Conservation (phyloP, 2,329 filamentous ascomycete species). For the Fusarium caatingaense region DNA sequence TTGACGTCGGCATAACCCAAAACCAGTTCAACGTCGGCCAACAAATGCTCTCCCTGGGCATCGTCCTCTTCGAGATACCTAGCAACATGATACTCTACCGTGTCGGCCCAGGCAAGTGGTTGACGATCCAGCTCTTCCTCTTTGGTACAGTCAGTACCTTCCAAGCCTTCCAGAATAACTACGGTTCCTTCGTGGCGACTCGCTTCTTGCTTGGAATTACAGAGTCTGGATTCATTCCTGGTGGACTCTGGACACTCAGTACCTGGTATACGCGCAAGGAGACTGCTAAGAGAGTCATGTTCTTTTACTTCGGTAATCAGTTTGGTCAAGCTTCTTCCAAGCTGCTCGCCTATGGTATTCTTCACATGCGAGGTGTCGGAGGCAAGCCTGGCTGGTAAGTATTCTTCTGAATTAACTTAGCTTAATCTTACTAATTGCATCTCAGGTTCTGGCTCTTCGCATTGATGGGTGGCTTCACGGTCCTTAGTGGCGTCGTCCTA, state of each 20-base stretch:
- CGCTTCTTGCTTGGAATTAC: conserved; percentile 64
- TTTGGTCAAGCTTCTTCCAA: conserved; percentile 55
- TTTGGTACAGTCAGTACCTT: conserved; percentile 66
- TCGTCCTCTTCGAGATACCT: conserved; percentile 58
- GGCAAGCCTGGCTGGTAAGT: conserved; percentile 57
- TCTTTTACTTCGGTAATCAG: conserved; percentile 68
- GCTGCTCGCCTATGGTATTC: conserved; percentile 59
- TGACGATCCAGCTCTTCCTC: conserved; percentile 64
- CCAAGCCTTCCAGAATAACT: conserved; percentile 63
- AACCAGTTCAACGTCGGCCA: conserved; percentile 65
- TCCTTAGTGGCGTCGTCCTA: conserved; percentile 56
- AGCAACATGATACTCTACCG: conserved; percentile 53
- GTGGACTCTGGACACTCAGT: conserved; percentile 62
- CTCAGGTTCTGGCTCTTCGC: conserved; percentile 65
- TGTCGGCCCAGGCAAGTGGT: conserved; percentile 61
- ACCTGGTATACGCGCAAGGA: conserved; percentile 67
- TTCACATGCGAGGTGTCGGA: conserved; percentile 61
- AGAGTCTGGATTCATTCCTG: conserved; percentile 67
- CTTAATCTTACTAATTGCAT: background rate
- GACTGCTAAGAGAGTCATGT: conserved; percentile 62
- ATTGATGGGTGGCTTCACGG: conserved; percentile 65
- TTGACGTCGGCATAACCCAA: conserved; percentile 61
- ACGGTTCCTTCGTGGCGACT: conserved; percentile 60
- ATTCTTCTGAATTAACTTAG: rapidly evolving
- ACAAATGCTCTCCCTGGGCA: conserved; percentile 62